Conservation (phyloP, 2,329 filamentous ascomycete genomes). For the Incumbomyces delicatus region DNA sequence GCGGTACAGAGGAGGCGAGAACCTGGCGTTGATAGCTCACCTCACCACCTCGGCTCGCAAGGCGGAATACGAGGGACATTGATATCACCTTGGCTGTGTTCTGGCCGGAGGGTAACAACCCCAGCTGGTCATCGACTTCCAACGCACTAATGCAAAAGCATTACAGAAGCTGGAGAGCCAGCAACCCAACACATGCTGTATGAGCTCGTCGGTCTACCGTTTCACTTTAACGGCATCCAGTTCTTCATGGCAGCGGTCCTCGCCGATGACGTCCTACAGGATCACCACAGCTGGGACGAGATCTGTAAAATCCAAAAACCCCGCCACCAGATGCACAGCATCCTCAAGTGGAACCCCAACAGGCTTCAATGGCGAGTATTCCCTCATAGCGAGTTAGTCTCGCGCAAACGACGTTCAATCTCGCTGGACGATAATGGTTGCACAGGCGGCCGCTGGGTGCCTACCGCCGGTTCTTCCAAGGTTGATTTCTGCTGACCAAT, state of each 20-base stretch:
- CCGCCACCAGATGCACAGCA: neutral
- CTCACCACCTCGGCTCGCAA: slow-evolving; percentile 1
- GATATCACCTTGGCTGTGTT: neutral
- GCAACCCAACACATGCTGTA: slow-evolving; percentile 7
- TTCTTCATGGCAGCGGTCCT: slow-evolving; percentile 4
- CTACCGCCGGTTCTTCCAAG: too few species aligned
- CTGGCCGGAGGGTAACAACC: slow-evolving; percentile 1
- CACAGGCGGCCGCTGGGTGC: too few species aligned
- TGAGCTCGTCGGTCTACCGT: slow-evolving; percentile 4
- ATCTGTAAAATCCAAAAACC: slow-evolving; percentile 2
- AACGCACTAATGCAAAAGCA: slow-evolving; percentile 6
- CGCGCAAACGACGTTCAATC: too few species aligned
- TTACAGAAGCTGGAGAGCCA: neutral
- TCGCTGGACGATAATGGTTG: too few species aligned
- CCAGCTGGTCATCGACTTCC: slow-evolving; percentile 5
- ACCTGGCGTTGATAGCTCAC: neutral
- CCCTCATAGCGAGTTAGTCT: neutral
- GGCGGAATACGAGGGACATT: slow-evolving; percentile 2
- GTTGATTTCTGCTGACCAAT: too few species aligned
- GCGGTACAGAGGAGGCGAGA: neutral
- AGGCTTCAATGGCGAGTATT: neutral
- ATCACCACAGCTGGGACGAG: slow-evolving; percentile 4
- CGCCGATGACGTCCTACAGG: neutral
- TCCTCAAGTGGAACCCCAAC: neutral
- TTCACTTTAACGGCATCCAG: slow-evolving; percentile 1